A percentile compares a stretch with the other conserved stretches of the same genome.
Evolutionary conservation across 176 grass and related monocot species (phyloP).

Genomic region (Triticum monococcum): DNA sequence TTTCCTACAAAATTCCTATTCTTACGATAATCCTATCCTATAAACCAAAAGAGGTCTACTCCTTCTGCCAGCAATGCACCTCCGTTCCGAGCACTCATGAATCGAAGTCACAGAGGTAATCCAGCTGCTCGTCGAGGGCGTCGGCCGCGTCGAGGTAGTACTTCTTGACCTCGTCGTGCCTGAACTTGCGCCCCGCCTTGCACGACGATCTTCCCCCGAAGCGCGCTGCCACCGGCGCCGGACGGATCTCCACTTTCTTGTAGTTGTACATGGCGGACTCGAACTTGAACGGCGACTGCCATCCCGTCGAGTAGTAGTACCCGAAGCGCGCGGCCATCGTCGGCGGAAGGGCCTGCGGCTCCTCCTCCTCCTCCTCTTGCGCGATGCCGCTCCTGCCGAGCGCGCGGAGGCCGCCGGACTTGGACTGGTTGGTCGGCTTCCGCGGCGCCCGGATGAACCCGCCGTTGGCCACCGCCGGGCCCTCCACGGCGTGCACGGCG

Average conservation of each 20-base stretch:
- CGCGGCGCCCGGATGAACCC: conserved; percentile 17
- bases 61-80: too few relatives aligned
- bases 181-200: not conserved
- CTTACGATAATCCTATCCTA: too few relatives aligned
- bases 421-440: conserved; percentile 11
- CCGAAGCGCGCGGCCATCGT: not conserved
- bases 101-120: not conserved
- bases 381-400: not conserved
- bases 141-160: not conserved
- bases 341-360: not conserved
- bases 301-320: not conserved
- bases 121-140: not conserved
- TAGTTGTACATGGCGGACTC: not conserved
- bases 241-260: not conserved
- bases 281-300: not conserved
- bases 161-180: not conserved
- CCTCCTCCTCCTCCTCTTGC: not conserved
- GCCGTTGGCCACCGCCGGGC: not conserved
- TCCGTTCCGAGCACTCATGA: not conserved
- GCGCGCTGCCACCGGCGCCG: not conserved
- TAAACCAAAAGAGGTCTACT: too few relatives aligned
- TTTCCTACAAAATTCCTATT: too few relatives aligned
- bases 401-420: not conserved
- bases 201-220: not conserved
- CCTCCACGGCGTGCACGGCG: conserved; percentile 12